Conservation (phyloP, 2,329 filamentous ascomycete genomes). For the Cladosporium halotolerans region DNA sequence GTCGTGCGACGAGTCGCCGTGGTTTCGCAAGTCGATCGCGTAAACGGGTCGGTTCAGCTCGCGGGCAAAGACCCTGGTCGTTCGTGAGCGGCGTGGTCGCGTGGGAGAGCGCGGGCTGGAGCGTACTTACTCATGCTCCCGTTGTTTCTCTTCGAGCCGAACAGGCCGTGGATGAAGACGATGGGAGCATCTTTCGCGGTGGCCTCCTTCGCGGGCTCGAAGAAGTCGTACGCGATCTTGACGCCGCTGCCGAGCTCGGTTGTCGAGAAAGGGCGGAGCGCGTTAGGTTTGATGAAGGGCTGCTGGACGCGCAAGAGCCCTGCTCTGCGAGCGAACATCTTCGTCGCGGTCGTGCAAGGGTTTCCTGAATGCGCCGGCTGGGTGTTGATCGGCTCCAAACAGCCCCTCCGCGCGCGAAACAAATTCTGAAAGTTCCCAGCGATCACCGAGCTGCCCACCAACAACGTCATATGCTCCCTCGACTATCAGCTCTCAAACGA, state of each 20-base stretch:
- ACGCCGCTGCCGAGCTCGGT: constrained; percentile 30
- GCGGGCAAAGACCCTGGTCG: constrained; percentile 66
- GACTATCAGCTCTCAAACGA: not conserved
- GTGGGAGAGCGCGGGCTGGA: not conserved
- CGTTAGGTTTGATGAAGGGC: constrained; percentile 14
- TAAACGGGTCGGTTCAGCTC: constrained; percentile 77
- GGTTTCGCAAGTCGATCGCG: constrained; percentile 82
- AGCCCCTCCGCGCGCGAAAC: no score
- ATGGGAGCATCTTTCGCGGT: constrained; percentile 53
- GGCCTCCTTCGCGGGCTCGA: constrained; percentile 48
- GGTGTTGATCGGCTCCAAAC: no score
- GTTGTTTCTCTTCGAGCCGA: constrained; percentile 94
- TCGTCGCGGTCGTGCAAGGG: not conserved
- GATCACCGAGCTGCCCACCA: not conserved
- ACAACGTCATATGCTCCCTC: not conserved
- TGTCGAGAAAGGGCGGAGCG: constrained; percentile 21
- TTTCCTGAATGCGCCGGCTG: no score
- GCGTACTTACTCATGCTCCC: constrained; percentile 87
- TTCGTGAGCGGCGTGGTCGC: constrained; percentile 7
- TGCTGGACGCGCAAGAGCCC: constrained; percentile 14
- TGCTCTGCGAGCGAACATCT: constrained; percentile 7
- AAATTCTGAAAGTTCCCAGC: not conserved
- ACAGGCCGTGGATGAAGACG: constrained; percentile 84
- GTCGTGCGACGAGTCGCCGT: constrained; percentile 81
- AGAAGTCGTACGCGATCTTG: constrained; percentile 58